Conservation (phyloP, 2,329 filamentous ascomycete species). For the Talaromyces sp. region DNA sequence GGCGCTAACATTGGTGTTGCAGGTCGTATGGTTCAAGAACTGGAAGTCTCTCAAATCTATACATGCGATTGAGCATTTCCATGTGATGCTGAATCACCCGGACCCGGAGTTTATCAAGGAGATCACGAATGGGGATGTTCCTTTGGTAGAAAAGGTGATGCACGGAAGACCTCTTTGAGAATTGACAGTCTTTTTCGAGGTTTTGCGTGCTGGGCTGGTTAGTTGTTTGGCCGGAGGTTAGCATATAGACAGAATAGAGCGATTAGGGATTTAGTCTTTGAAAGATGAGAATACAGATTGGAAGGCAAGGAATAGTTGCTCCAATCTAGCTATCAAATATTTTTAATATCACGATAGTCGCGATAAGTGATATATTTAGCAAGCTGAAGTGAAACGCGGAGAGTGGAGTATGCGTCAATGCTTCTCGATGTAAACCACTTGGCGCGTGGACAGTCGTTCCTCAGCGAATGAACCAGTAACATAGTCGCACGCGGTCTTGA, state of each 20-base stretch:
- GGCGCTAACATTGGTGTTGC: slow-evolving; percentile 18
- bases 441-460: not conserved
- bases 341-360: too few species aligned
- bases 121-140: slow-evolving; percentile 72
- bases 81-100: slow-evolving; percentile 83
- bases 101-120: slow-evolving; percentile 66
- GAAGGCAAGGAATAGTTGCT: not conserved
- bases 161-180: slow-evolving; percentile 1
- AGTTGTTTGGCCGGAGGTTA: not conserved
- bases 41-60: slow-evolving; percentile 83
- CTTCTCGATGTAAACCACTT: not conserved
- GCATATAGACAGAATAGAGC: slow-evolving; percentile 5
- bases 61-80: slow-evolving; percentile 86
- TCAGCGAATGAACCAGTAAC: slow-evolving; percentile 2
- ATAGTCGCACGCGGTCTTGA: slow-evolving; percentile 3
- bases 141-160: slow-evolving; percentile 55
- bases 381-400: not conserved
- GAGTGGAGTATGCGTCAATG: not conserved
- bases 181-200: not conserved
- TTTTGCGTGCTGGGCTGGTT: not conserved
- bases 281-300: not conserved
- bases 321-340: too few species aligned
- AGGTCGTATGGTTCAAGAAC: slow-evolving; percentile 88
- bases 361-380: not conserved
- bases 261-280: not conserved